Percentiles rank a stretch among this genome's conserved stretches.
phyloP scores from a whole-genome alignment of 768 basidiomycete genomes.

The Sistotremastrum niveocremeum region DNA sequence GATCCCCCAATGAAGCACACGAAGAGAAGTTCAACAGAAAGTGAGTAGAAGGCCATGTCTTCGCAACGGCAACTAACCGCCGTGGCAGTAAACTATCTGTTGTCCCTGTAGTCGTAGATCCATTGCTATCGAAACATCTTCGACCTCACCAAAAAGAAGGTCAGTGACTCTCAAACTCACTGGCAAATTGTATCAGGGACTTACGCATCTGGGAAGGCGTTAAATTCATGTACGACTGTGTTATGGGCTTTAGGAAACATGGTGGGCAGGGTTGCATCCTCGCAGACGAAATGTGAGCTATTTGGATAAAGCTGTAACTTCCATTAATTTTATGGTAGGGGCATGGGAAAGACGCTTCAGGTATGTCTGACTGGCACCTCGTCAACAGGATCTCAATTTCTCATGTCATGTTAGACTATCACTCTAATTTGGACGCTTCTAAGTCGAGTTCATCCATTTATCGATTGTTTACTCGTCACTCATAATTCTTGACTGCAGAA shows the following conservation, averaged over 20 bases:
- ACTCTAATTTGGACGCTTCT: slow-evolving; percentile 86
- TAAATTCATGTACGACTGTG: slow-evolving; percentile 87
- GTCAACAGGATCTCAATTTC: background rate
- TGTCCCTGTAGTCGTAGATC: slow-evolving; percentile 82
- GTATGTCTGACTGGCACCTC: slow-evolving; percentile 18
- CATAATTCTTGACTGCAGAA: slow-evolving; percentile 28
- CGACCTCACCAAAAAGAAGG: slow-evolving; percentile 88
- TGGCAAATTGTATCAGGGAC: background rate
- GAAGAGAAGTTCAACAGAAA: slow-evolving; percentile 56
- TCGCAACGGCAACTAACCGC: slow-evolving; percentile 2
- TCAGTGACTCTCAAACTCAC: slow-evolving; percentile 12
- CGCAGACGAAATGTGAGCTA: slow-evolving; percentile 81
- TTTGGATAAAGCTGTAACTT: slow-evolving; percentile 6
- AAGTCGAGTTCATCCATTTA: slow-evolving; percentile 34
- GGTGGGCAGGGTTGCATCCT: slow-evolving; percentile 92
- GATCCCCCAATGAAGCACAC: slow-evolving; percentile 54
- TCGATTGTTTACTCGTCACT: background rate
- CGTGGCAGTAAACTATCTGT: slow-evolving; percentile 41
- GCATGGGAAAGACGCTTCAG: slow-evolving; percentile 92
- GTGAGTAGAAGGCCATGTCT: slow-evolving; percentile 22
- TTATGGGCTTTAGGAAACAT: slow-evolving; percentile 86
- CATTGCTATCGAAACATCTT: slow-evolving; percentile 60
- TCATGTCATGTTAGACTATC: slow-evolving; percentile 49
- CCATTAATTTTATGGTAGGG: slow-evolving; percentile 36
- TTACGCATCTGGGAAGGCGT: slow-evolving; percentile 33